phyloP scores from a whole-genome alignment of 73 alveolate genomes.

The Effrenium voratum region DNA sequence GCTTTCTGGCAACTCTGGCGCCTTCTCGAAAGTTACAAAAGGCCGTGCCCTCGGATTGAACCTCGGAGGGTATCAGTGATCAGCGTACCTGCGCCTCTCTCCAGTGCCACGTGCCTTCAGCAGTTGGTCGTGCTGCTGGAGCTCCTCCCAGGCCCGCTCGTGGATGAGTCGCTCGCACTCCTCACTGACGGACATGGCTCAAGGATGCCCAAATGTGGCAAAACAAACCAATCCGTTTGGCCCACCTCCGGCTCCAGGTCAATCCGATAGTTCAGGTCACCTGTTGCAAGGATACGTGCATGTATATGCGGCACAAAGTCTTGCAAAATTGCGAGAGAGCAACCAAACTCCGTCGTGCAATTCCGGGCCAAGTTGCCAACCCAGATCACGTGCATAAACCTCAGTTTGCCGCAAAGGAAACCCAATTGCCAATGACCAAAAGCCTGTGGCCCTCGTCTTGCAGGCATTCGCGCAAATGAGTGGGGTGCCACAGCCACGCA shows the following conservation, averaged over 20 bases:
- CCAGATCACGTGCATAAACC: slow-evolving; percentile 85
- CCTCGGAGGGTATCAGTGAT: slow-evolving; percentile 2
- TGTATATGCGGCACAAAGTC: not conserved
- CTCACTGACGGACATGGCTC: not conserved
- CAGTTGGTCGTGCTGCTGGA: slow-evolving; percentile 77
- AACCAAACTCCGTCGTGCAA: too few species aligned
- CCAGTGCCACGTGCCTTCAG: slow-evolving; percentile 3
- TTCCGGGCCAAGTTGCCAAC: slow-evolving; percentile 39
- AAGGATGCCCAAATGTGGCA: not conserved
- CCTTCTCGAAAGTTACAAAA: slow-evolving; percentile 81
- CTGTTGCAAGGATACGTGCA: not conserved
- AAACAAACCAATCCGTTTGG: too few species aligned
- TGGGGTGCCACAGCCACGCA: not conserved
- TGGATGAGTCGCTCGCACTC: slow-evolving; percentile 56
- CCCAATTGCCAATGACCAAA: not conserved
- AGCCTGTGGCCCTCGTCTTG: not conserved
- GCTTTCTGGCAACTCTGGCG: not conserved
- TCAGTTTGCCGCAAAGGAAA: not conserved
- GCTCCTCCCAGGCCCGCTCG: slow-evolving; percentile 59
- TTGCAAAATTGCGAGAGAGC: too few species aligned
- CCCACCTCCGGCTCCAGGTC: slow-evolving; percentile 54
- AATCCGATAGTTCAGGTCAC: slow-evolving; percentile 75
- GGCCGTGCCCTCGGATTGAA: slow-evolving; percentile 45
- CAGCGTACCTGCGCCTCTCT: not conserved
- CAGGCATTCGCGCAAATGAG: not conserved